Base-by-base conservation (phyloP, 306 rosid genomes). In the Prunus fruticosa region DNA sequence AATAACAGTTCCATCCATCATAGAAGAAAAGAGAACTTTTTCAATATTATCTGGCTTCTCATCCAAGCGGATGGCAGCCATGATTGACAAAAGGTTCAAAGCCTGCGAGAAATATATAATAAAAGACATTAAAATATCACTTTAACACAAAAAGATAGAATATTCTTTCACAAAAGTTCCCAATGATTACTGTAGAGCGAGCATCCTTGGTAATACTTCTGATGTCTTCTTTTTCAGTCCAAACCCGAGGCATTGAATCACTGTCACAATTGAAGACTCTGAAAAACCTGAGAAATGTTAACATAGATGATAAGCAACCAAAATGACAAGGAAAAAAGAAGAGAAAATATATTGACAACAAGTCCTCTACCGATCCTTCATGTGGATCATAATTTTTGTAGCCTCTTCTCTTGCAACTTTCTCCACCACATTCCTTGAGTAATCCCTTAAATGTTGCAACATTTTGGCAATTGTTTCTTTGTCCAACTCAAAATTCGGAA, bases 151-250 rank as follows among this genome's bases (percentile, higher is more conserved):
- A 62, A 6, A 10, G 4, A 32, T 9, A 54, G 34, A 63, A 76
- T 51, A 64, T 22, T 13, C 38, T 25, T 60, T 2, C 50, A 47
- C 3, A 60, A 25, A 28, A 22, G 14, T 32, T 32, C 25, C 45
- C 62, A 46, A 9, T 18, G 32, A 68, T 71, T 91, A 94, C 98
- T 83, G 85, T 89, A 64, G 91, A 70, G 41, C 90, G 89, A 1
- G 97, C 97, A 67, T 84, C 89, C 85, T 66, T 92, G 47, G 97
- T 92, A 49, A 94, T 92, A 27, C 88, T 78, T 83, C 81, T 85
- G 69, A 94, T 86, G 84, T 94, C 96, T 84, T 92, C 97, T 16
- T 83, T 89, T 74, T 92, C 95, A 49, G 96, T 90, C 98, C 98
- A 94, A 75, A 91, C 74, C 81, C 97, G 85, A 22, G 98, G 97